Base-by-base conservation (phyloP, 2,329 filamentous ascomycete genomes). In the Apiospora saccharicola region DNA sequence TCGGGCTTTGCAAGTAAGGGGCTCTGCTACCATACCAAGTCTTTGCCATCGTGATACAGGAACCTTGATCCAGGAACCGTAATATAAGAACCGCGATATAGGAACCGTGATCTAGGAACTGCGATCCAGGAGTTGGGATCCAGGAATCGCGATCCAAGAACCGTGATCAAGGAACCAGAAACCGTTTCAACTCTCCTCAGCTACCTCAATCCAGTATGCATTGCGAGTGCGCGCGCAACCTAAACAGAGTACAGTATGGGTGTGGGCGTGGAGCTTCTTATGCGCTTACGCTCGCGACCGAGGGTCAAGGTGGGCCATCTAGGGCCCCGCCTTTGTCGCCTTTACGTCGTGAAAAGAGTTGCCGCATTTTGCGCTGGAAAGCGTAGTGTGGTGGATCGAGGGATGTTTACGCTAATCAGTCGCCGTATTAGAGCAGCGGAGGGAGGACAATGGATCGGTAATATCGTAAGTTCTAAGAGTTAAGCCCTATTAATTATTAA, bases 391-490 rank as follows among this genome's bases (percentile, higher is more conserved):
- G 51, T 57, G 26, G 51, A 57, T 30, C 51, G 51, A 57, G 26
- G 26, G 51, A 57, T 57, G 51, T 57, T 57, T 14, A 57, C 14
- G 51, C 51, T 57, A 57, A 57, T 57, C 51, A 57, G 13, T 57
- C 51, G 51, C 51, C 51, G 51, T 14, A 57, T 2, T 57, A 26
- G 26, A 57, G 51, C 51, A 34, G 51, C 8, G 51, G 51, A 34
- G 26, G 51, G 51, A 34, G 51, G 51, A 57, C 51, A 57, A 57
- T 57, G 51, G 51, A 57, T 57, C 51, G 26, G 51, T 19, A 57
- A 57, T 57, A 13, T 57, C 51, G 51, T 57, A 57, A 57, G 3
- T 57, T 34, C 51, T 26, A 57, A 34, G 24, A 19, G 51, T 53
- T 53, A 24, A 53, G 51, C 19, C 51, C 51, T 12, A 7, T 19